phyloP scores from a whole-genome alignment of 2,329 filamentous ascomycete species.

The Cadophora luteo-olivacea region DNA sequence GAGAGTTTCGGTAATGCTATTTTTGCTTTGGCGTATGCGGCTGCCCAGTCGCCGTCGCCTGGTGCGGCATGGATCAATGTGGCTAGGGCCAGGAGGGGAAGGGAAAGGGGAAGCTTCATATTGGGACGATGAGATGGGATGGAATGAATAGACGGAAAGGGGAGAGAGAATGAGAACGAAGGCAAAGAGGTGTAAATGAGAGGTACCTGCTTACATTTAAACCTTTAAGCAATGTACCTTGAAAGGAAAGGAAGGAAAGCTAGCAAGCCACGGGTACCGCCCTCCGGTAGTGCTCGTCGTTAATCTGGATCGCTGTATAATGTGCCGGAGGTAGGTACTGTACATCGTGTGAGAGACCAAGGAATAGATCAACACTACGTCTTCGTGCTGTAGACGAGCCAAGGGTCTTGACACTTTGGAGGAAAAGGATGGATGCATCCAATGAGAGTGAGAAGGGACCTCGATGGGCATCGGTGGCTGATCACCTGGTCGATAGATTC shows the following conservation, averaged over 20 bases:
- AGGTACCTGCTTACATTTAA: neutral
- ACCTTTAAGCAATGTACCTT: neutral
- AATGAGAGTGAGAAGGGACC: neutral
- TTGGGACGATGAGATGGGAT: conserved; percentile 6
- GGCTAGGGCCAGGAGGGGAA: conserved; percentile 31
- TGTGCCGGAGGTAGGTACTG: conserved; percentile 17
- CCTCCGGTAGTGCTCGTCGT: conserved; percentile 15
- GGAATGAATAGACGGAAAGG: neutral
- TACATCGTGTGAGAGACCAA: neutral
- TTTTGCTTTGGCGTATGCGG: conserved; percentile 74
- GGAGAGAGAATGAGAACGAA: neutral
- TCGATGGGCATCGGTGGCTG: conserved; percentile 18
- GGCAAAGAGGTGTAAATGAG: no score
- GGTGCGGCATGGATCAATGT: conserved; percentile 27
- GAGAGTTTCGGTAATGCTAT: conserved; percentile 72
- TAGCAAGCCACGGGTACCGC: neutral
- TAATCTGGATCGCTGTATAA: conserved; percentile 20
- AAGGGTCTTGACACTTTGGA: neutral
- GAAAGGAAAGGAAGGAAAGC: neutral
- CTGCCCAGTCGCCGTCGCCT: conserved; percentile 59
- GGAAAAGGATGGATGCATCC: neutral
- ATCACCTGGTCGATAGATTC: conserved; percentile 17
- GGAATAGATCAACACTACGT: neutral
- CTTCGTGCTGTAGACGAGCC: neutral
- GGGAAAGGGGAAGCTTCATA: conserved; percentile 25